Conservation (phyloP, 805 yeast species). For the Huiozyma naganishii region DNA sequence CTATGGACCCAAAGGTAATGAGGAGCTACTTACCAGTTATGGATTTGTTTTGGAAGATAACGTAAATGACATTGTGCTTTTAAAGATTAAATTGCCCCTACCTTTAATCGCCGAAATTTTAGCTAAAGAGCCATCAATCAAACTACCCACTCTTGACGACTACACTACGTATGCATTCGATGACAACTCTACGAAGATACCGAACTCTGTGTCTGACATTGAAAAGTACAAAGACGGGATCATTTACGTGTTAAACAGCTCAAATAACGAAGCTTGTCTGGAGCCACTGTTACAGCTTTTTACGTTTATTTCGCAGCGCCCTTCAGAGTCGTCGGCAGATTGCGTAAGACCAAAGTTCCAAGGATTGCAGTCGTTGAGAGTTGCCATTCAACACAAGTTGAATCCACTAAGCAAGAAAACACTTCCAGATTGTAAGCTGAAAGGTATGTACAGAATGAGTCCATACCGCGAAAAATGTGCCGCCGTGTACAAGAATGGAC, state of each 20-base stretch:
- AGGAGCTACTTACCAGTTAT: constrained; percentile 72
- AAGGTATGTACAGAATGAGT: neutral
- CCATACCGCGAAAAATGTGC: constrained; percentile 24
- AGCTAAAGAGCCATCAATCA: constrained; percentile 26
- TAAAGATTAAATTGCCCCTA: constrained; percentile 42
- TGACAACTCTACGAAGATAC: neutral
- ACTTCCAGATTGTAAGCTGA: neutral
- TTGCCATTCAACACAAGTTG: constrained; percentile 43
- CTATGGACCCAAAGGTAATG: constrained; percentile 86
- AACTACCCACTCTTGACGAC: constrained; percentile 30
- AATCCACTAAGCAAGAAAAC: neutral
- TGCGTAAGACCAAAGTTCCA: constrained; percentile 40
- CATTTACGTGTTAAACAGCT: constrained; percentile 25
- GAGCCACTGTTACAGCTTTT: constrained; percentile 24
- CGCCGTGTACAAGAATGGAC: constrained; percentile 36
- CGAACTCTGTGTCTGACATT: neutral
- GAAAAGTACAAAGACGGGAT: constrained; percentile 22
- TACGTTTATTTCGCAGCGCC: constrained; percentile 24
- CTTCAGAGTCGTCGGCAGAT: constrained; percentile 25
- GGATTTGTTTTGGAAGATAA: constrained; percentile 39
- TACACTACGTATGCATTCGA: constrained; percentile 33
- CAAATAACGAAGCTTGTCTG: constrained; percentile 8
- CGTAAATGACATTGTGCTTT: constrained; percentile 50
- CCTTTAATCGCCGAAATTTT: constrained; percentile 22
- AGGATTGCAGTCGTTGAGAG: constrained; percentile 44